These are phyloP conservation scores for Xylariaceae sp. DNA, from an alignment of 2,329 filamentous ascomycete species.

Conservation along the genomic window DNA sequence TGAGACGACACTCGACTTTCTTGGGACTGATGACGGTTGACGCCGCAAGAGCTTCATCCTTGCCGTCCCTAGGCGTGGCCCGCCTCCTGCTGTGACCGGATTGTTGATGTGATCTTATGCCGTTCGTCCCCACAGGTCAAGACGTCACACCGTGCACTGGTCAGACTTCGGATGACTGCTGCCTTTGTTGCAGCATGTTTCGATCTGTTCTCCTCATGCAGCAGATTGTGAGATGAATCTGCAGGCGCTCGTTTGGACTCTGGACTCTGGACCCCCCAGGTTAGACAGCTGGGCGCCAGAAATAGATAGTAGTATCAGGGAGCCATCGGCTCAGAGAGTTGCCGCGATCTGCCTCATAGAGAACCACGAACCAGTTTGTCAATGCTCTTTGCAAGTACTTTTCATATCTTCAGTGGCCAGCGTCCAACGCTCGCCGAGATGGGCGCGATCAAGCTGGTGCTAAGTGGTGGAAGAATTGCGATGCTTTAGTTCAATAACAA, in stretches of 20 bases:
- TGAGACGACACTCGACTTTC: slow-evolving; percentile 51
- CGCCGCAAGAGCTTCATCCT: slow-evolving; percentile 45
- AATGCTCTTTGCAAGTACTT: slow-evolving; percentile 26
- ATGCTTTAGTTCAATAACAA: not conserved
- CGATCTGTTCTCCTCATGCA: slow-evolving; percentile 37
- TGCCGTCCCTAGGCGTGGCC: slow-evolving; percentile 40
- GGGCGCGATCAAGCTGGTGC: not conserved
- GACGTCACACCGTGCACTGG: slow-evolving; percentile 37
- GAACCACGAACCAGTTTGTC: slow-evolving; percentile 20
- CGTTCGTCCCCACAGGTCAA: slow-evolving; percentile 44
- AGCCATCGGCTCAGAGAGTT: slow-evolving; percentile 33
- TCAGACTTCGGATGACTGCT: slow-evolving; percentile 42
- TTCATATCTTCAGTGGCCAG: slow-evolving; percentile 1
- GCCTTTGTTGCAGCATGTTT: slow-evolving; percentile 39
- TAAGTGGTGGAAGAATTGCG: not conserved
- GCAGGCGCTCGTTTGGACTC: slow-evolving; percentile 8
- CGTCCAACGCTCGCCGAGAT: slow-evolving; percentile 4
- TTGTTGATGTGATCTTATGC: slow-evolving; percentile 55
- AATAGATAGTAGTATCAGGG: slow-evolving; percentile 35
- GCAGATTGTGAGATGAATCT: slow-evolving; percentile 36
- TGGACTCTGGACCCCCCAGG: slow-evolving; percentile 11
- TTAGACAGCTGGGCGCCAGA: slow-evolving; percentile 25
- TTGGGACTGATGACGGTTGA: slow-evolving; percentile 43
- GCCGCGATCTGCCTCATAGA: slow-evolving; percentile 28
- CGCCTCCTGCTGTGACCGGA: slow-evolving; percentile 54